A percentile compares a stretch with the other conserved stretches of the same genome.
These are phyloP conservation scores for Coffea humblotiana DNA, from an alignment of 305 asterid genomes.

Conservation along the genomic window DNA sequence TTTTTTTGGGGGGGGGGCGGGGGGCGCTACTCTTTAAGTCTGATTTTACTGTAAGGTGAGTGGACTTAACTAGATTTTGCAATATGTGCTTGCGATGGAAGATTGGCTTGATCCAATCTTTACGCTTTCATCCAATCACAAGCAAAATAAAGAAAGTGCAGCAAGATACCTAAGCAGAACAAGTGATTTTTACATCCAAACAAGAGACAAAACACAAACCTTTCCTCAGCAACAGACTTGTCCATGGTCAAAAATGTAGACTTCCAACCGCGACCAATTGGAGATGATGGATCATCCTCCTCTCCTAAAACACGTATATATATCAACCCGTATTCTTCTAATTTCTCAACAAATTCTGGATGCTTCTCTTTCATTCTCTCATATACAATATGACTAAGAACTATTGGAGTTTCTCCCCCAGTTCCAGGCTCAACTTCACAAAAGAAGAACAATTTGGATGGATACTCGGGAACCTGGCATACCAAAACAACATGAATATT, in stretches of 20 bases:
- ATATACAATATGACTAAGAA: slow-evolving; percentile 69
- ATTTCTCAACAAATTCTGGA: slow-evolving; percentile 66
- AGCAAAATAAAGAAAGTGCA: background rate
- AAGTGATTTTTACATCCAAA: background rate
- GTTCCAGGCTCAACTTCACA: slow-evolving; percentile 55
- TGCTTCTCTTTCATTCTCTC: slow-evolving; percentile 70
- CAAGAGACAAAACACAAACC: slow-evolving; percentile 35
- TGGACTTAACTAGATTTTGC: background rate
- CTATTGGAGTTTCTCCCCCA: slow-evolving; percentile 34
- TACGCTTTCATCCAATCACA: too few relatives aligned
- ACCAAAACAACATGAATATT: background rate
- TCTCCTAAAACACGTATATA: slow-evolving; percentile 72
- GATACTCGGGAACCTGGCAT: background rate
- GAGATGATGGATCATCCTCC: slow-evolving; percentile 84
- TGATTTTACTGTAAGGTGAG: background rate
- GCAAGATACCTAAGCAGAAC: slow-evolving; percentile 4
- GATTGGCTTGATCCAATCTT: too few relatives aligned
- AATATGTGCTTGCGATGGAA: background rate
- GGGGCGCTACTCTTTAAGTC: background rate
- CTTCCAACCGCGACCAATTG: slow-evolving; percentile 96
- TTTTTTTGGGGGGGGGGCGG: too few relatives aligned
- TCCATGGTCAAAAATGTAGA: slow-evolving; percentile 75
- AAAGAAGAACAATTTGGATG: background rate
- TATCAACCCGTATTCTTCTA: slow-evolving; percentile 58
- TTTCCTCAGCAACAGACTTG: slow-evolving; percentile 73